A percentile compares a stretch with the other conserved stretches of the same genome.
These are phyloP conservation scores for Porphyrellus cyaneotinctus DNA, from an alignment of 768 basidiomycete genomes.

Conservation along the genomic window DNA sequence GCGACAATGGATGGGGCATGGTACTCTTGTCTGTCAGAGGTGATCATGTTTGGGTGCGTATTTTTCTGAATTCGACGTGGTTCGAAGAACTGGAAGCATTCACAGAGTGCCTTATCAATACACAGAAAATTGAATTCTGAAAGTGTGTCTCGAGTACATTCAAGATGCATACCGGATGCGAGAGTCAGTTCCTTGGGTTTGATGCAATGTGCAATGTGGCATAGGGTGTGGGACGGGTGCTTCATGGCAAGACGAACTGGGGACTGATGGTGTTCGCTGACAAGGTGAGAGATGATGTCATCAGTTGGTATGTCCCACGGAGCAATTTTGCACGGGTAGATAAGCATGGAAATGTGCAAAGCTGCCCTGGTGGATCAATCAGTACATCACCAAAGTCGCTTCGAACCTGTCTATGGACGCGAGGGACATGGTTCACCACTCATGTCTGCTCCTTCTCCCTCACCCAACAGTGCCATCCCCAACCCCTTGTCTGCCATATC, in stretches of 20 bases:
- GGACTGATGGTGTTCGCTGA: slow-evolving; percentile 99
- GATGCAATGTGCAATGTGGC: slow-evolving; percentile 99
- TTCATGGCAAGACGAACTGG: slow-evolving; percentile 99
- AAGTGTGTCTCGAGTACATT: slow-evolving; percentile 94
- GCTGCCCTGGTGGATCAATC: slow-evolving; percentile 97
- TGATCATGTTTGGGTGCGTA: slow-evolving; percentile 96
- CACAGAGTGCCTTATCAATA: slow-evolving; percentile 92
- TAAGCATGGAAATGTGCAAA: slow-evolving; percentile 93
- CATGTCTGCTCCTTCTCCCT: neutral
- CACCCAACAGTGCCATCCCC: neutral
- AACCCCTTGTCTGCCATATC: slow-evolving; percentile 26
- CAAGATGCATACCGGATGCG: slow-evolving; percentile 98
- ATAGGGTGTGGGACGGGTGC: slow-evolving; percentile 95
- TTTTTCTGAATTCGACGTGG: neutral
- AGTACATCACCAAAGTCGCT: slow-evolving; percentile 97
- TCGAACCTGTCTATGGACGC: slow-evolving; percentile 96
- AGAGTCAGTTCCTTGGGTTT: slow-evolving; percentile 98
- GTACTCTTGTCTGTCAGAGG: slow-evolving; percentile 94
- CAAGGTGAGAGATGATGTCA: slow-evolving; percentile 55
- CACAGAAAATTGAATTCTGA: slow-evolving; percentile 96
- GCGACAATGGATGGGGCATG: slow-evolving; percentile 96
- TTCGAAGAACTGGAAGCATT: slow-evolving; percentile 1
- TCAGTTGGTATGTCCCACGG: neutral
- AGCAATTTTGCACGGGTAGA: slow-evolving; percentile 93
- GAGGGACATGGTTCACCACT: slow-evolving; percentile 60